These are phyloP conservation scores for Malassezia yamatoensis DNA, from an alignment of 1,284 basidiomycete species.

Conservation along the genomic window DNA sequence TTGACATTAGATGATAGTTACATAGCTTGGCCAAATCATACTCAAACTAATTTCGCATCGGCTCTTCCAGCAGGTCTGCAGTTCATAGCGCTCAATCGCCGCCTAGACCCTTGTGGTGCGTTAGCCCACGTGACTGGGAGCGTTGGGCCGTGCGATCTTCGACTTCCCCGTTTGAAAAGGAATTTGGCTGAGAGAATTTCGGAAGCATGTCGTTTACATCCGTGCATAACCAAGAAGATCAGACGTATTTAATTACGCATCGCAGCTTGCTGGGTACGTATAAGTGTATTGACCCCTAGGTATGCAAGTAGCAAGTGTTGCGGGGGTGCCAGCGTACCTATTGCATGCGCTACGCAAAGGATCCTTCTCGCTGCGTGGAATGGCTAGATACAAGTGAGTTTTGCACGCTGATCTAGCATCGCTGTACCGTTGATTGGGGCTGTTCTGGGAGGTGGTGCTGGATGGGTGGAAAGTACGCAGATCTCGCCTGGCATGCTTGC, in stretches of 20 bases:
- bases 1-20: neutral
- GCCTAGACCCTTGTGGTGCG: no score
- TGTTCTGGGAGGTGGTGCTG: conserved; percentile 18
- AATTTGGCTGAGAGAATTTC: neutral
- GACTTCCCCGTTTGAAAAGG: no score
- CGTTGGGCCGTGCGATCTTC: no score
- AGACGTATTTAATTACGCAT: conserved; percentile 14
- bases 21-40: neutral
- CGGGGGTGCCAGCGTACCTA: conserved; percentile 35
- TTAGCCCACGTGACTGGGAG: neutral
- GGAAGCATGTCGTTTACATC: neutral
- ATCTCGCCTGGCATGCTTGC: conserved; percentile 19
- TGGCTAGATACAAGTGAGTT: conserved; percentile 31
- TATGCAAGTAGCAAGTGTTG: conserved; percentile 30
- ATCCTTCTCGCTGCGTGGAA: conserved; percentile 24
- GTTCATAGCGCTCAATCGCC: neutral
- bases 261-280: conserved; percentile 15
- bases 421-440: conserved; percentile 22
- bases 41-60: neutral
- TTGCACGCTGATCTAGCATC: neutral
- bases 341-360: conserved; percentile 24
- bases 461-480: conserved; percentile 22
- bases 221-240: conserved; percentile 4
- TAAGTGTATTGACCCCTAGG: conserved; percentile 8
- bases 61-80: neutral